Base-by-base conservation (phyloP, 2,329 filamentous ascomycete genomes). In the Alternaria gaisen region DNA sequence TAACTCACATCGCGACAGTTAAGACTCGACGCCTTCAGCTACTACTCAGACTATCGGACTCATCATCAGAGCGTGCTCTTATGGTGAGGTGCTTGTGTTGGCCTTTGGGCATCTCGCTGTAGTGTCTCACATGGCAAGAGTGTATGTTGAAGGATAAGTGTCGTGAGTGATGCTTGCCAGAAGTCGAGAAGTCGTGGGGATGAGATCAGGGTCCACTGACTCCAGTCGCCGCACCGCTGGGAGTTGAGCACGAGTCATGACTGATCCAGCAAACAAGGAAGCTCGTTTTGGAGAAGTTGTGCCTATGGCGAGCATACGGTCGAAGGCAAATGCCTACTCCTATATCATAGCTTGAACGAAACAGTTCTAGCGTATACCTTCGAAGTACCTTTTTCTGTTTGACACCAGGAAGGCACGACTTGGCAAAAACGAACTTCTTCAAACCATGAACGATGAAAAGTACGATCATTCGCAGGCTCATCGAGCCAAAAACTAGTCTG, bases 271-370 rank as follows among this genome's bases (percentile, higher is more conserved):
- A 18, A 34, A 24, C 6, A 12, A 1, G 0, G 32, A 14, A 34
- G 32, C 32, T 34, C 11, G 4, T 34, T 34, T 14, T 16, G 3
- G 14, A 14, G 0, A 34, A 16, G 12, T 16, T 14, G 1, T 30
- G 12, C 28, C 10, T 11, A 30, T 5, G 0, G 28, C 11, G 9
- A 30, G 0, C 28, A 30, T 2, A 11, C 3, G 11, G 12, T 0
- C 28, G 2, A 0, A 30, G 28, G 11, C 9, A 5, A 30, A 30
- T 14, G 0, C 32, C 0, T 16, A 11, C 6, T 36, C 0, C 32
- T 1, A 16, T 12, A 5, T 36, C 12, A 14, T 12, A 12, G 5
- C 10, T 34, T 12, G 30, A 34, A 34, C 30, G 10, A 5, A 4
- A 34, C 10, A 34, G 10, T 14, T 14, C 9, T 7, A 6, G 6